phyloP scores from a whole-genome alignment of 2,329 filamentous ascomycete species.

The Ophiostoma montium region DNA sequence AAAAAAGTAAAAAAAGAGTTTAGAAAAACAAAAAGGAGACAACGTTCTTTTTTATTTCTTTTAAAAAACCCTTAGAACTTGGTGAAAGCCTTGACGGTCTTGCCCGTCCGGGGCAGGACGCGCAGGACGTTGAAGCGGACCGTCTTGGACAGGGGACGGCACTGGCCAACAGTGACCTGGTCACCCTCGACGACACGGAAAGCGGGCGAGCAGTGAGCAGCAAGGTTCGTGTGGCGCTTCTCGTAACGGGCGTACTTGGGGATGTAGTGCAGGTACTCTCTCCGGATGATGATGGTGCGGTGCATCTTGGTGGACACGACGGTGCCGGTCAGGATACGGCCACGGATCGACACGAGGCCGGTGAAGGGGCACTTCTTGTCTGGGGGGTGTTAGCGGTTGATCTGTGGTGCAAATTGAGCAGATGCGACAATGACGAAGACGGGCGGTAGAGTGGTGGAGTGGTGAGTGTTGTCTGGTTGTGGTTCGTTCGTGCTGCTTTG shows the following conservation, averaged over 20 bases:
- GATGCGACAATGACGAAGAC: too few relatives aligned
- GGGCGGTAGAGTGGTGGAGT: too few relatives aligned
- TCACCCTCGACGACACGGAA: conserved; percentile 99
- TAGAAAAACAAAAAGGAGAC: neutral
- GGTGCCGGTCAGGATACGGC: conserved; percentile 98
- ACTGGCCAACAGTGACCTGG: conserved; percentile 98
- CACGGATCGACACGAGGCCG: conserved; percentile 97
- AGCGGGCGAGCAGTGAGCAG: conserved; percentile 95
- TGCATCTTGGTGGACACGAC: conserved; percentile 99
- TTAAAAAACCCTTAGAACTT: conserved; percentile 65
- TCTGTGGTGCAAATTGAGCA: neutral
- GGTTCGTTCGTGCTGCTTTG: too few relatives aligned
- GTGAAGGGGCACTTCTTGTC: conserved; percentile 99
- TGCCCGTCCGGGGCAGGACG: conserved; percentile 93
- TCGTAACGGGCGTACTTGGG: conserved; percentile 99
- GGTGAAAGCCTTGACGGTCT: conserved; percentile 92
- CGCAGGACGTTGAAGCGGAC: conserved; percentile 99
- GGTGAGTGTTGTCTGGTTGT: too few relatives aligned
- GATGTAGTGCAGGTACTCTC: conserved; percentile 99
- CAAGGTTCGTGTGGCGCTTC: conserved; percentile 99
- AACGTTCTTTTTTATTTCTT: conserved; percentile 3
- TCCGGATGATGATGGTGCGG: conserved; percentile 97
- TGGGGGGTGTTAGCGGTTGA: conserved; percentile 24
- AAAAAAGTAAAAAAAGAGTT: conserved; percentile 6
- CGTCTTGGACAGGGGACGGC: conserved; percentile 98